phyloP scores from a whole-genome alignment of 1,139 yeast genomes.

The Blastobotrys serpentis region DNA sequence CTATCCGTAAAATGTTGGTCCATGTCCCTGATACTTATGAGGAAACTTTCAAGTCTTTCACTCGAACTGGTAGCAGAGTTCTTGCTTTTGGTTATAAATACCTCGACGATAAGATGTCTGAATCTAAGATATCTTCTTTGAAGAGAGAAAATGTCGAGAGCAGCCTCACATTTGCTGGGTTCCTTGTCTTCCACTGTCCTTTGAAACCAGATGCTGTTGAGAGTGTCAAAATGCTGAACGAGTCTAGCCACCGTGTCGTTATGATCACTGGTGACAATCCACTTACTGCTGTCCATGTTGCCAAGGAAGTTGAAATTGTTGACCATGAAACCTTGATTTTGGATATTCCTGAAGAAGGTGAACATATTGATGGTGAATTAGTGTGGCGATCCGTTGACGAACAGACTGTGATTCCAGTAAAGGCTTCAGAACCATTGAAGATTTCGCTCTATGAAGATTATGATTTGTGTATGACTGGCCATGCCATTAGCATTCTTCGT shows the following conservation, averaged over 20 bases:
- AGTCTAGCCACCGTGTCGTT: constrained; percentile 85
- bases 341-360: constrained; percentile 71
- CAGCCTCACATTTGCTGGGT: constrained; percentile 79
- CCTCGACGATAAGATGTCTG: constrained; percentile 53
- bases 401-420: constrained; percentile 66
- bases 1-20: constrained; percentile 73
- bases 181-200: constrained; percentile 96
- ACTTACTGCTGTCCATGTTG: constrained; percentile 96
- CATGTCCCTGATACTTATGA: constrained; percentile 79
- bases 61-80: constrained; percentile 95
- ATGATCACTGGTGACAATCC: constrained; percentile 99
- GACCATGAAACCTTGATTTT: constrained; percentile 79
- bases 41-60: constrained; percentile 81
- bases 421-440: constrained; percentile 59
- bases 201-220: constrained; percentile 89
- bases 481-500: constrained; percentile 68
- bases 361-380: constrained; percentile 52
- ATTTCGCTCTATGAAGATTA: constrained; percentile 57
- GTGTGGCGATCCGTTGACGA: constrained; percentile 88
- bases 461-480: constrained; percentile 92
- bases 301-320: constrained; percentile 86
- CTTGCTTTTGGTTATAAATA: constrained; percentile 87
- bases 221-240: constrained; percentile 88
- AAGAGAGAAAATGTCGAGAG: constrained; percentile 77
- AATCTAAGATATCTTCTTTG: constrained; percentile 52